Evolutionary conservation across 768 basidiomycete genomes (phyloP).

Genomic region (Hericium erinaceus): DNA sequence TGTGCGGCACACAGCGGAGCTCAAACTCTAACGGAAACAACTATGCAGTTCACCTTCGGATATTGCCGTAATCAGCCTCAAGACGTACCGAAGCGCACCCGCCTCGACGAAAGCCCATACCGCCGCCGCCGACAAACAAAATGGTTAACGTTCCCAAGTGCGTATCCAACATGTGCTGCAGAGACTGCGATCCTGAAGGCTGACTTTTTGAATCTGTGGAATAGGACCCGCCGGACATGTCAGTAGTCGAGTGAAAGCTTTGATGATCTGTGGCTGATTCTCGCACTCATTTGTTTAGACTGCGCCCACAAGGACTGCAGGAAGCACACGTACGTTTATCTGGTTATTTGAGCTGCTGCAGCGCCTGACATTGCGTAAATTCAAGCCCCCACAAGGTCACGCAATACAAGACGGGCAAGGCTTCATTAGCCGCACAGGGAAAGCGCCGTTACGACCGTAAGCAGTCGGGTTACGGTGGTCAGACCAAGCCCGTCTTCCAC

Average conservation of each 20-base stretch:
- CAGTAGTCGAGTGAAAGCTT: slow-evolving; percentile 29
- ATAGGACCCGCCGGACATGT: slow-evolving; percentile 93
- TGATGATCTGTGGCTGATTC: neutral
- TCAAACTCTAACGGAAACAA: neutral
- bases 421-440: slow-evolving; percentile 95
- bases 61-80: neutral
- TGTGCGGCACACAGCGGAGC: neutral
- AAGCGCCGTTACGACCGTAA: slow-evolving; percentile 99
- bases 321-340: slow-evolving; percentile 84
- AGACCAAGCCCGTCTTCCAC: slow-evolving; percentile 99
- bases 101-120: slow-evolving; percentile 1
- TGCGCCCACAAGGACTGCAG: slow-evolving; percentile 97
- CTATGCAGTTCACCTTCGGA: slow-evolving; percentile 1
- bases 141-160: slow-evolving; percentile 98
- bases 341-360: neutral
- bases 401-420: slow-evolving; percentile 99
- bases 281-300: slow-evolving; percentile 33
- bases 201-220: neutral
- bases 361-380: slow-evolving; percentile 9
- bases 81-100: neutral
- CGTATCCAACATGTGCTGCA: slow-evolving; percentile 23
- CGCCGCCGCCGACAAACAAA: slow-evolving; percentile 23
- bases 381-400: slow-evolving; percentile 96
- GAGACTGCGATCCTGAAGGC: neutral
- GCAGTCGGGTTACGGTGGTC: slow-evolving; percentile 98